A percentile compares a stretch with the other conserved stretches of the same genome.
These are phyloP conservation scores for Scenedesmus sp. DNA, from an alignment of 163 green algal species.

Conservation along the genomic window DNA sequence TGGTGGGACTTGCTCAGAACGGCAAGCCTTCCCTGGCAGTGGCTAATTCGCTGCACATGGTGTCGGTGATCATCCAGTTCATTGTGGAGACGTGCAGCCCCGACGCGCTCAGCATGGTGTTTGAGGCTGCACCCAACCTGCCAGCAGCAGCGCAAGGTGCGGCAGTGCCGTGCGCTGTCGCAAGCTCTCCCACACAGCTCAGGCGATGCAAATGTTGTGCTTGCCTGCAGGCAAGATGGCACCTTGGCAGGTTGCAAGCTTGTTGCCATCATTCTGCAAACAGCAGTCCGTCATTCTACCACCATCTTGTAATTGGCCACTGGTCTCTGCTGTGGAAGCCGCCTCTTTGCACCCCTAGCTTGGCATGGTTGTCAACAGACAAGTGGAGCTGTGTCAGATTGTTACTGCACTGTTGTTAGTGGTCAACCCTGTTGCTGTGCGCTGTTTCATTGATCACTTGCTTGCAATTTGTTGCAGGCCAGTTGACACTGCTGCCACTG, in stretches of 20 bases:
- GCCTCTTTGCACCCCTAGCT: no score
- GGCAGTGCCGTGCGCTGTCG: background rate
- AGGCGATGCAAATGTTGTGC: background rate
- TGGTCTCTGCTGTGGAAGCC: no score
- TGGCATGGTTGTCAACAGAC: background rate
- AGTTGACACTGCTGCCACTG: constrained; percentile 45
- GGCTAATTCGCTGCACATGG: constrained; percentile 72
- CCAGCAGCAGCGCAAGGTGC: constrained; percentile 45
- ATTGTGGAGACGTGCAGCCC: constrained; percentile 61
- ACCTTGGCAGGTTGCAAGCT: background rate
- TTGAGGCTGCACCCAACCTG: constrained; percentile 14
- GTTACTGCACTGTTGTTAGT: no score
- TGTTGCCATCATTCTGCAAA: no score
- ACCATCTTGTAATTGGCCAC: no score
- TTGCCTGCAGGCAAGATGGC: background rate
- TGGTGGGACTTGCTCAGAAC: constrained; percentile 13
- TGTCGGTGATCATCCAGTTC: constrained; percentile 67
- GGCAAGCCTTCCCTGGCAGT: constrained; percentile 58
- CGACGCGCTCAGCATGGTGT: constrained; percentile 30
- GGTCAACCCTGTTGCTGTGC: background rate
- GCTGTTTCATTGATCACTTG: no score
- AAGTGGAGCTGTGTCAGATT: background rate
- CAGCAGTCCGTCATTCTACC: background rate
- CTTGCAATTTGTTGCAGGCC: constrained; percentile 30
- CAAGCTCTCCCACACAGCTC: background rate